Conservation (phyloP, 2,329 filamentous ascomycete species). For the Colletotrichum shisoi region DNA sequence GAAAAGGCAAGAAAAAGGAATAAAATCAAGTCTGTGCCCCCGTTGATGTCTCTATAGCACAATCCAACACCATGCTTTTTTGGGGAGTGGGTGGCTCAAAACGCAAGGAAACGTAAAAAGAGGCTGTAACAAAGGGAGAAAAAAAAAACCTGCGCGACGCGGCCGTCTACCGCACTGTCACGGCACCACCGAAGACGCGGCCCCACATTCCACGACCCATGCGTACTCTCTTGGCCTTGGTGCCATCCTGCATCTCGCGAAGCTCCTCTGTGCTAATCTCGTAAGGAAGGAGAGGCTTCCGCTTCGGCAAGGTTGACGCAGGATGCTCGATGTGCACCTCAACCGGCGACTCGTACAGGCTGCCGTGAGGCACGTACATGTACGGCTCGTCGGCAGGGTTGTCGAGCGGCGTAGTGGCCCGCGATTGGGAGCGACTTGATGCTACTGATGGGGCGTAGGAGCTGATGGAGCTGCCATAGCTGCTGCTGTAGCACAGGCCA, state of each 20-base stretch:
- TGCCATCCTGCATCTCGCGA: slow-evolving; percentile 57
- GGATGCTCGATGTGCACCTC: slow-evolving; percentile 54
- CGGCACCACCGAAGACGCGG: slow-evolving; percentile 60
- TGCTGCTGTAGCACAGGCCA: slow-evolving; percentile 56
- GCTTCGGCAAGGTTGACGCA: slow-evolving; percentile 48
- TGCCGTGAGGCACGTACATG: slow-evolving; percentile 51
- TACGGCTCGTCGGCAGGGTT: slow-evolving; percentile 56
- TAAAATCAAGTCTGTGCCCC: slow-evolving; percentile 26
- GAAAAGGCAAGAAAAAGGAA: background rate
- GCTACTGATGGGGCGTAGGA: slow-evolving; percentile 60
- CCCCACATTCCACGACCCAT: slow-evolving; percentile 61
- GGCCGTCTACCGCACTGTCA: slow-evolving; percentile 50
- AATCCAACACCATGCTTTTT: slow-evolving; percentile 41
- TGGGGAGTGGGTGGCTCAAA: slow-evolving; percentile 18
- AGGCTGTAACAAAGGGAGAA: slow-evolving; percentile 19
- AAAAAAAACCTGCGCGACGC: slow-evolving; percentile 12
- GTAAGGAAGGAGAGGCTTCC: slow-evolving; percentile 56
- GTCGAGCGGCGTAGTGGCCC: slow-evolving; percentile 61
- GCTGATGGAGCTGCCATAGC: slow-evolving; percentile 51
- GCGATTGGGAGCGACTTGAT: slow-evolving; percentile 54
- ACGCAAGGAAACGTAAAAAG: slow-evolving; percentile 36
- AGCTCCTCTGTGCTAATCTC: slow-evolving; percentile 64
- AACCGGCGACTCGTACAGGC: slow-evolving; percentile 60
- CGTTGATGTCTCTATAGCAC: slow-evolving; percentile 30
- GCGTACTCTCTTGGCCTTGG: slow-evolving; percentile 59